Conservation (phyloP, 2,329 filamentous ascomycete species). For the Aspergillus versicolor region DNA sequence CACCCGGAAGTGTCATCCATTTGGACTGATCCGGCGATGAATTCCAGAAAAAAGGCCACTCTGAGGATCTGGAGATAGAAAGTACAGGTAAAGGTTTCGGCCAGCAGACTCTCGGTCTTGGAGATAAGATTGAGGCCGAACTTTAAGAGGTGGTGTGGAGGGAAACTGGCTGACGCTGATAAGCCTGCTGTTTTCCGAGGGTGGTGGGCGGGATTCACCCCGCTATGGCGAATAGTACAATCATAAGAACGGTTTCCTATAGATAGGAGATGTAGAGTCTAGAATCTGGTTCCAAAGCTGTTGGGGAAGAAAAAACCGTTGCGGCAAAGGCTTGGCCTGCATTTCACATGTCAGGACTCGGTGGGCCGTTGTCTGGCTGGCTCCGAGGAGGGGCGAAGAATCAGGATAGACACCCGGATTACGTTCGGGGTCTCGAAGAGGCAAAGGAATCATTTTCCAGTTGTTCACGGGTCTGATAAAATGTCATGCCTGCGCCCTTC, state of each 20-base stretch:
- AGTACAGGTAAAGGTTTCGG: background rate
- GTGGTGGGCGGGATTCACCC: background rate
- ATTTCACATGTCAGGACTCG: constrained; percentile 8
- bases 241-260: background rate
- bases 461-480: no score
- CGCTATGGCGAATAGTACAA: background rate
- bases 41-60: no score
- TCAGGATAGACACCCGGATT: background rate
- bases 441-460: no score
- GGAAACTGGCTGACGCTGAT: background rate
- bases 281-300: background rate
- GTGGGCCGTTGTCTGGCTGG: background rate
- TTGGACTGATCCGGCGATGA: constrained; percentile 3
- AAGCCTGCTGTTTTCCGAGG: background rate
- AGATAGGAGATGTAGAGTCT: background rate
- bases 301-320: background rate
- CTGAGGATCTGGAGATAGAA: background rate
- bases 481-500: background rate
- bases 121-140: background rate
- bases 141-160: background rate
- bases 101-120: background rate
- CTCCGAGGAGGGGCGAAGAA: background rate
- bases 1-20: constrained; percentile 1
- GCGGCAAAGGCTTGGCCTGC: background rate
- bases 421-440: background rate